Base-by-base conservation (phyloP, 768 basidiomycete species). In the Termitomyces titanicus region DNA sequence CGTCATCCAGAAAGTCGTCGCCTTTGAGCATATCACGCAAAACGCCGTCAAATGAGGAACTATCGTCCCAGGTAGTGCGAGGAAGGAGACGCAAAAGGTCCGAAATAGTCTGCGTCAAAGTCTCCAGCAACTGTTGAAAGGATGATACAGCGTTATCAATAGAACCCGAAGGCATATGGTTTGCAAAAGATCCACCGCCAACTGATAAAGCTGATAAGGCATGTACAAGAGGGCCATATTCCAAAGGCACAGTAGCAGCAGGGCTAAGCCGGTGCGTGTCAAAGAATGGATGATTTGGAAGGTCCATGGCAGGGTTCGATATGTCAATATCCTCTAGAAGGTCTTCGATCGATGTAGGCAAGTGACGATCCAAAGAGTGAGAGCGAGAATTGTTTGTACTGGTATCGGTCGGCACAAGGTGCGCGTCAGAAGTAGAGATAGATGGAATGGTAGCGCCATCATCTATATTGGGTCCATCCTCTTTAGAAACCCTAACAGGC, bases 111-210 rank as follows among this genome's bases (percentile, higher is more conserved):
- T 94, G 91, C 0, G 92, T 94, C 42, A 94, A 73, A 0, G 90
- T 94, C 74, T 93, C 92, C 40, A 94, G 74, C 0, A 94, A 74
- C 63, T 92, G 90, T 62, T 94, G 91, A 74, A 94, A 94, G 13
- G 91, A 92, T 3, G 89, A 88, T 27, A 94, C 90, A 1, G 92
- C 91, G 31, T 91, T 89, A 67, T 94, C 92, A 64, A 93, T 92
- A n/a, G 90, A 89, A 11, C 89, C 88, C 6, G 89, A 85, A 15
- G 92, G 89, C 74, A 92, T 85, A 61, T 84, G 89, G 60, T 84
- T 86, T 35, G 89, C 85, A 63, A 92, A 92, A 7, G 89, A 90
- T 9, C 89, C 88, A 10, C 91, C 88, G 3, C 89, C 89, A 13
- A 91, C 88, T 1, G 92, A 93, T 34, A 94, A 74, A 12, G 92